Conservation (phyloP, 257 asterid genomes). For the Paraleonurus japonicus region DNA sequence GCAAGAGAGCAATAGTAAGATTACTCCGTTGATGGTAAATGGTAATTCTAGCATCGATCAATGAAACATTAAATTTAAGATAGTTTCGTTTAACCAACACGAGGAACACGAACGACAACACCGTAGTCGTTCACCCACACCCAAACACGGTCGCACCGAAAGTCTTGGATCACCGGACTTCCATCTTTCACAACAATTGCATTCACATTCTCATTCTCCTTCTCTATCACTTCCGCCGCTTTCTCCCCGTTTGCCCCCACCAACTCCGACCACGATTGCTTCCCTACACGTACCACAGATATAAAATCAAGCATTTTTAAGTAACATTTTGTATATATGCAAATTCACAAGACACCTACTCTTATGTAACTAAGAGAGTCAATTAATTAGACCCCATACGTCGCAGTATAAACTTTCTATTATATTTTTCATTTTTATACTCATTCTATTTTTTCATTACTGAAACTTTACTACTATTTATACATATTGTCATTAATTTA, state of each 20-base stretch:
- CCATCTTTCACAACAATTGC: constrained; percentile 48
- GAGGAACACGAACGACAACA: constrained; percentile 33
- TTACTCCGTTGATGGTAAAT: no score
- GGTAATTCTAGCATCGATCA: background rate
- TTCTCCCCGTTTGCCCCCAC: constrained; percentile 21
- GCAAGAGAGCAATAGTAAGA: background rate
- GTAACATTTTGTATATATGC: no score
- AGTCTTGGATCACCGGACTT: constrained; percentile 34
- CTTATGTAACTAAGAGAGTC: no score
- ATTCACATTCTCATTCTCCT: constrained; percentile 26
- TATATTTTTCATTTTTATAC: no score
- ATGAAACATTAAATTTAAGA: background rate
- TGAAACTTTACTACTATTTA: no score
- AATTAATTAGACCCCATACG: no score
- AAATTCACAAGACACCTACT: no score
- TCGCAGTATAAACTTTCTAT: no score
- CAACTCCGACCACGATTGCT: constrained; percentile 43
- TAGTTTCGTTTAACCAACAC: constrained; percentile 4
- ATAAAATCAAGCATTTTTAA: no score
- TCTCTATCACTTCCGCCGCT: constrained; percentile 33
- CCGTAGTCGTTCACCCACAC: constrained; percentile 39
- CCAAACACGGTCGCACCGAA: constrained; percentile 55
- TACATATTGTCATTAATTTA: no score
- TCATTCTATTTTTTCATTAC: no score
- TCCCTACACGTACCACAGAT: constrained; percentile 19